Evolutionary conservation across 2,329 filamentous ascomycete species (phyloP).

Genomic region (Fusarium annulatum): DNA sequence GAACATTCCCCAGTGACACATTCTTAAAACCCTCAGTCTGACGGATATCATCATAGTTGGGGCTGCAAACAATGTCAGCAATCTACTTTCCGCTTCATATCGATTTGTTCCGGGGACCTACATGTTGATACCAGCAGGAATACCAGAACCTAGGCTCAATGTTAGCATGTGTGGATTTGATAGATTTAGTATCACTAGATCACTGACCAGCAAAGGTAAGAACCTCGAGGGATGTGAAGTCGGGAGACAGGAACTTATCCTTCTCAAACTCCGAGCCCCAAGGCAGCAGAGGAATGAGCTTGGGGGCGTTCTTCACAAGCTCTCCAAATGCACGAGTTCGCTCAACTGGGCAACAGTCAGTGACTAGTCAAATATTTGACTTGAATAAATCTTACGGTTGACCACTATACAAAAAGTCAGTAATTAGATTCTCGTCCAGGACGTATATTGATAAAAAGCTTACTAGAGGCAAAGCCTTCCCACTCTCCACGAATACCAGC

Average conservation of each 20-base stretch:
- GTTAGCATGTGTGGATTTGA: conserved; percentile 48
- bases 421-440: background rate
- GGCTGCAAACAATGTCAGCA: conserved; percentile 48
- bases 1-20: conserved; percentile 90
- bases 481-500: conserved; percentile 84
- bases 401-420: conserved; percentile 62
- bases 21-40: conserved; percentile 92
- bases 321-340: conserved; percentile 88
- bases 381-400: conserved; percentile 63
- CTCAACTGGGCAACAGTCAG: conserved; percentile 65
- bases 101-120: conserved; percentile 35
- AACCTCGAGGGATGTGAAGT: conserved; percentile 95
- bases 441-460: conserved; percentile 19
- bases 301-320: conserved; percentile 82
- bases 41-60: conserved; percentile 80
- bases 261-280: conserved; percentile 94
- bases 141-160: conserved; percentile 62
- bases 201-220: conserved; percentile 72
- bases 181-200: no score
- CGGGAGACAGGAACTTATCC: conserved; percentile 92
- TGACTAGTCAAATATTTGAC: background rate
- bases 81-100: background rate
- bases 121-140: conserved; percentile 76
- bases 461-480: conserved; percentile 81
- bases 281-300: conserved; percentile 87